Conservation (phyloP, 768 basidiomycete species). For the Amanita molliuscula region DNA sequence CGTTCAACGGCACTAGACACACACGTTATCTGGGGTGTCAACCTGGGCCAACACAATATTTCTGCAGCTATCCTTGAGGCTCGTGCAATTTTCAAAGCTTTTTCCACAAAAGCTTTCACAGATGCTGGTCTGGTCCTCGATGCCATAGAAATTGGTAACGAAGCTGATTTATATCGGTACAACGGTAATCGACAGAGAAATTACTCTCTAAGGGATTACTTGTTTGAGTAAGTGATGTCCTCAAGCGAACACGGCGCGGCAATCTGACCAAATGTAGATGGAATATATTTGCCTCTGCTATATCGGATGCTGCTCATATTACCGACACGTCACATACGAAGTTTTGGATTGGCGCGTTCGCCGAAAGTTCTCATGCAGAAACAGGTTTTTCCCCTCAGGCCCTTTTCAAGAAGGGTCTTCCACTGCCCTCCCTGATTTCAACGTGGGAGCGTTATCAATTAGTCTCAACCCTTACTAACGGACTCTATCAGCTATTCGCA, state of each 20-base stretch:
- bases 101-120: slow-evolving; percentile 28
- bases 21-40: slow-evolving; percentile 57
- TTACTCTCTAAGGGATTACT: slow-evolving; percentile 35
- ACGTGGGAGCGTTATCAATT: slow-evolving; percentile 26
- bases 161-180: slow-evolving; percentile 42
- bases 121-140: slow-evolving; percentile 37
- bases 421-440: slow-evolving; percentile 42
- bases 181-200: slow-evolving; percentile 30
- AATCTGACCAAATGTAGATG: slow-evolving; percentile 27
- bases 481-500: slow-evolving; percentile 37
- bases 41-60: slow-evolving; percentile 45
- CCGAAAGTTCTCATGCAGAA: slow-evolving; percentile 33
- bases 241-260: no score
- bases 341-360: slow-evolving; percentile 41
- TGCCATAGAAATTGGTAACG: slow-evolving; percentile 54
- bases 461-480: neutral
- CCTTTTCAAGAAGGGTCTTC: slow-evolving; percentile 40
- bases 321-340: slow-evolving; percentile 26
- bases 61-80: slow-evolving; percentile 40
- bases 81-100: slow-evolving; percentile 36
- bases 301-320: slow-evolving; percentile 30
- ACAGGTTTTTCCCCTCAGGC: slow-evolving; percentile 52
- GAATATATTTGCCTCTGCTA: slow-evolving; percentile 39
- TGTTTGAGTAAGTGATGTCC: slow-evolving; percentile 31
- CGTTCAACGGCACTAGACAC: slow-evolving; percentile 28